Percentiles rank a stretch among this genome's conserved stretches.
phyloP scores from a whole-genome alignment of 2,329 filamentous ascomycete species.

The Phyllosticta capitalensis region DNA sequence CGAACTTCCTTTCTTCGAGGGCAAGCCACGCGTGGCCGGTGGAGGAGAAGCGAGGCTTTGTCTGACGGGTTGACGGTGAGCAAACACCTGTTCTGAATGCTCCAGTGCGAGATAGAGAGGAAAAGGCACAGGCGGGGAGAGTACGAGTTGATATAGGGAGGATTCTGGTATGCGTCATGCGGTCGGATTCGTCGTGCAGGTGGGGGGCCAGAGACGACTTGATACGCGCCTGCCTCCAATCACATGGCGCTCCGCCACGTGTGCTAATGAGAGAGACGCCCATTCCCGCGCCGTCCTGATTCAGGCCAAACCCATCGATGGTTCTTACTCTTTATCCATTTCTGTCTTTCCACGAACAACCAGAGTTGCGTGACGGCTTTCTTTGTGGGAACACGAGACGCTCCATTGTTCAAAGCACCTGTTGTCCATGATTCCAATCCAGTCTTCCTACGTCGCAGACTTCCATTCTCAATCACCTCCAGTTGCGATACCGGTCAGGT shows the following conservation, averaged over 20 bases:
- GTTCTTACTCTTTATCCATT: neutral
- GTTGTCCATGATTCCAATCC: too few species aligned
- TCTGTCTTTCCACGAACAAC: too few species aligned
- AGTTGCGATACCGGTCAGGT: neutral
- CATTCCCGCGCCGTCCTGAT: neutral
- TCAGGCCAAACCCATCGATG: neutral
- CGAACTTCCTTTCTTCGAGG: slow-evolving; percentile 4
- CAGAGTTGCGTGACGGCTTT: too few species aligned
- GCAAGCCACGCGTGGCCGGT: neutral
- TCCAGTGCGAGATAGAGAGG: neutral
- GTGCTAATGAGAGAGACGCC: neutral
- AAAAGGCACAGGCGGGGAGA: neutral
- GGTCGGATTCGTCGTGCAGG: neutral
- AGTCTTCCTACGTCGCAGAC: neutral
- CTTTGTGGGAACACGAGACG: too few species aligned
- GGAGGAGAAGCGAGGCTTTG: neutral
- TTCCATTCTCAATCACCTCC: neutral
- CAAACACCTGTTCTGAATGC: neutral
- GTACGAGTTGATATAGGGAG: neutral
- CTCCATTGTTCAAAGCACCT: too few species aligned
- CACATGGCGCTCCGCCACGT: neutral
- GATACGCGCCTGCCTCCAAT: neutral
- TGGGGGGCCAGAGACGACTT: neutral
- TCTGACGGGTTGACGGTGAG: neutral
- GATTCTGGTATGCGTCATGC: neutral